Evolutionary conservation across 306 rosid genomes (phyloP).

Genomic region (Arachis stenosperma): DNA sequence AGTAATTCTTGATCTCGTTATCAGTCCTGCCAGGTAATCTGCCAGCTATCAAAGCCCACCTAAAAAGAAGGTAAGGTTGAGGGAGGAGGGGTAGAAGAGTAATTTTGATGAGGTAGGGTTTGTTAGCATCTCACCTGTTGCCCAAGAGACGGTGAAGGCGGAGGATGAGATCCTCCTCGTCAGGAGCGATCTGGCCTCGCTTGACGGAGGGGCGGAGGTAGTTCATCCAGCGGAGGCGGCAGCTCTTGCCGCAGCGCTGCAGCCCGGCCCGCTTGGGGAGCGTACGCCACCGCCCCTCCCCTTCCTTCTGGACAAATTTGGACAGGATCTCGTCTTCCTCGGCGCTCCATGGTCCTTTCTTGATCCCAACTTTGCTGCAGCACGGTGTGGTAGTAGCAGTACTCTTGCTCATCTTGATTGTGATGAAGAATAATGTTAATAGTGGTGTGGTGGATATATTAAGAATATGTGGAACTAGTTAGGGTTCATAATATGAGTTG

Average conservation of each 20-base stretch:
- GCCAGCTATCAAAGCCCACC: conserved; percentile 98
- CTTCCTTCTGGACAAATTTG: conserved; percentile 62
- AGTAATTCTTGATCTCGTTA: conserved; percentile 88
- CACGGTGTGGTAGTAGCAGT: conserved; percentile 47
- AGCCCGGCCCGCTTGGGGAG: conserved; percentile 79
- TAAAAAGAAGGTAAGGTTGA: too few relatives aligned
- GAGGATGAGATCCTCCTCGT: conserved; percentile 91
- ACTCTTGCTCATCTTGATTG: too few relatives aligned
- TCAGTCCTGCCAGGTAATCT: conserved; percentile 90
- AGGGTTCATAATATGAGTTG: neutral
- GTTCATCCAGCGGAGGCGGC: conserved; percentile 97
- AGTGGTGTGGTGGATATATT: neutral
- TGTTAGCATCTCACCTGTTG: conserved; percentile 47
- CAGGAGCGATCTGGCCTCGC: conserved; percentile 89
- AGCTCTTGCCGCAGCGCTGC: conserved; percentile 89
- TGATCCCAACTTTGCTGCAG: conserved; percentile 69
- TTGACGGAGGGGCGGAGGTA: conserved; percentile 88
- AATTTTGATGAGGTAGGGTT: too few relatives aligned
- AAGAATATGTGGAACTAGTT: too few relatives aligned
- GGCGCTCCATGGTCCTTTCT: conserved; percentile 86
- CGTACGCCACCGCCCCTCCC: conserved; percentile 87
- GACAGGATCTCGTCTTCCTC: conserved; percentile 72
- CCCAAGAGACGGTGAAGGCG: conserved; percentile 96
- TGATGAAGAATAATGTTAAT: neutral
- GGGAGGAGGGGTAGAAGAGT: too few relatives aligned